phyloP scores from a whole-genome alignment of 116 monocot genomes.

The Cymodocea nodosa region DNA sequence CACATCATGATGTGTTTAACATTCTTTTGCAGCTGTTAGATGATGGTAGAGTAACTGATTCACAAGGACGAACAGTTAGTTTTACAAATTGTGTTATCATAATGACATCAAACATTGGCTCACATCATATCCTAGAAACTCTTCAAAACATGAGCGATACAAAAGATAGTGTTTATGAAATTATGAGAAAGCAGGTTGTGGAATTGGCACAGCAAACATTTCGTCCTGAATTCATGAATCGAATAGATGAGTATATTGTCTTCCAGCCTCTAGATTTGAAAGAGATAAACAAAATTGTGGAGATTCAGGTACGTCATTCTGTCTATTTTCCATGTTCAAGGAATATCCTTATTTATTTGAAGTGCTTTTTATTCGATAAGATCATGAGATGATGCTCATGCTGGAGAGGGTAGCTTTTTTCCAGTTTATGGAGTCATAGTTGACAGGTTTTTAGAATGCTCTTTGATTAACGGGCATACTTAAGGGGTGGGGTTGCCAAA shows the following conservation, averaged over 20 bases:
- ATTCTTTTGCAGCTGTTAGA: slow-evolving; percentile 76
- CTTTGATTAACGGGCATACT: too few relatives aligned
- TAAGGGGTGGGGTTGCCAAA: too few relatives aligned
- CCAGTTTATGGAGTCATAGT: too few relatives aligned
- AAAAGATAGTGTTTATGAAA: slow-evolving; percentile 69
- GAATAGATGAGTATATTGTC: slow-evolving; percentile 80
- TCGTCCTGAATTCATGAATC: slow-evolving; percentile 73
- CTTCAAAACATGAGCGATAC: slow-evolving; percentile 40
- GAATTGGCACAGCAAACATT: slow-evolving; percentile 73
- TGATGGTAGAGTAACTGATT: slow-evolving; percentile 95
- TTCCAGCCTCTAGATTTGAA: slow-evolving; percentile 65
- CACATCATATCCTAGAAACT: slow-evolving; percentile 70
- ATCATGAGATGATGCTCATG: too few relatives aligned
- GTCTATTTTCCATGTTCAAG: not conserved
- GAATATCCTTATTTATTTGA: not conserved
- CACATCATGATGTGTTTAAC: slow-evolving; percentile 91
- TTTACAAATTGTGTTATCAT: slow-evolving; percentile 80
- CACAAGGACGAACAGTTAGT: slow-evolving; percentile 73
- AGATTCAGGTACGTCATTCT: slow-evolving; percentile 47
- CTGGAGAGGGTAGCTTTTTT: too few relatives aligned
- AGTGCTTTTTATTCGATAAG: too few relatives aligned
- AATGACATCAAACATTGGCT: slow-evolving; percentile 94
- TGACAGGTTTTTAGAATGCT: too few relatives aligned
- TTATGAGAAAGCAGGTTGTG: slow-evolving; percentile 69
- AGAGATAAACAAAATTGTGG: slow-evolving; percentile 66